These are phyloP conservation scores for Chlamydomonas eustigma DNA, from an alignment of 139 green algal genomes.

Conservation along the genomic window DNA sequence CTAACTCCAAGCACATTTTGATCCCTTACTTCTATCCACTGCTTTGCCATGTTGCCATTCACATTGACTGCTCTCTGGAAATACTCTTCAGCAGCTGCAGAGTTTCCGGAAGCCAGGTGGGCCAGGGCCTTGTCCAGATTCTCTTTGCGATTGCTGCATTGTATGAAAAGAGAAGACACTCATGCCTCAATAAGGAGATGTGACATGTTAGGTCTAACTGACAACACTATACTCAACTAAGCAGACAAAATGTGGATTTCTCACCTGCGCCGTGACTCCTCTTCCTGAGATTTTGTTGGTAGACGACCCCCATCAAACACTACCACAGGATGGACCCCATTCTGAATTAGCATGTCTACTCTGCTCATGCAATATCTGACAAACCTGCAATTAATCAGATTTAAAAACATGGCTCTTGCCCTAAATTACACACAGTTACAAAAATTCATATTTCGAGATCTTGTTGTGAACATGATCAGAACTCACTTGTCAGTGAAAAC, in stretches of 20 bases:
- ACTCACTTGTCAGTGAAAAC: constrained; percentile 63
- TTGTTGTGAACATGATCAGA: neutral
- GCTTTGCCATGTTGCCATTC: constrained; percentile 72
- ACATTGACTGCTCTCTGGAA: constrained; percentile 88
- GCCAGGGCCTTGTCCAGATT: constrained; percentile 46
- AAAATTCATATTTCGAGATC: neutral
- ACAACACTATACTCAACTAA: no score
- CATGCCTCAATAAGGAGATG: no score
- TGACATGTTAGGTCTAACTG: no score
- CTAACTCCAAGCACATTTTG: no score
- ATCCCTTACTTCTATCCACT: constrained; percentile 69
- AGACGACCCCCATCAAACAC: constrained; percentile 93
- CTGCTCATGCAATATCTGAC: constrained; percentile 83
- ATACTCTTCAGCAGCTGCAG: constrained; percentile 71
- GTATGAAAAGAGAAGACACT: no score
- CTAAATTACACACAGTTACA: no score
- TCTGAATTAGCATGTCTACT: constrained; percentile 64
- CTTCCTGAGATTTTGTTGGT: constrained; percentile 85
- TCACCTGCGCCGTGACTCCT: constrained; percentile 64
- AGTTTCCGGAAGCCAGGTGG: constrained; percentile 68
- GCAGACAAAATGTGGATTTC: no score
- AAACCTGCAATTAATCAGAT: constrained; percentile 54
- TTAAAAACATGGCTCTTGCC: neutral
- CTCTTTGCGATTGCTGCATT: no score
- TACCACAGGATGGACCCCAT: constrained; percentile 78